Evolutionary conservation across 1,284 basidiomycete genomes (phyloP), one percentile per base, ranked within the genome.

Genomic region (Rhodofomes roseus): DNA sequence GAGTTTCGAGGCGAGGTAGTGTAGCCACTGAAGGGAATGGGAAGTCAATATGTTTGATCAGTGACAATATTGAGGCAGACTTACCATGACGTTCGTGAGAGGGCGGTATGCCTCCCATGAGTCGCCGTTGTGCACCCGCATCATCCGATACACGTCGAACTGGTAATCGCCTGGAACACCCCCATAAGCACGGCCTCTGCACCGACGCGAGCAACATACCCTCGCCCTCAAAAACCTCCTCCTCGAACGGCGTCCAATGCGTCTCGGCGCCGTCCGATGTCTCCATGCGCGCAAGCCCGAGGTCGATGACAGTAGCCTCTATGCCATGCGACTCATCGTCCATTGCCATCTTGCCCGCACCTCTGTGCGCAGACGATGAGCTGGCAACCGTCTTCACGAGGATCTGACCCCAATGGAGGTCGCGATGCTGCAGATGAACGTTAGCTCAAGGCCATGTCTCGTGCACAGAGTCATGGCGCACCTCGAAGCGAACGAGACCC

Each of bases 391-490:
- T 79, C 66, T 85, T 86, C 52, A 99, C 85, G 11, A 99, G 83
- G 54, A 99, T 90, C 73, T 99, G 97, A n/a, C 96, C 96, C 86
- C 95, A 95, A 70, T 99, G 96, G 37, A 99, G 81, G 73, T 99
- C 96, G 20, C 96, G 93, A 74, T 99, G 97, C 93, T 97, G 70
- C 31, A 14, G 22, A 14, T 50, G 16, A 12, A 16, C 34, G 20
- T 40, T 2, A 56, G 31, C 20, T 43, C 56, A 23, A 34, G 54
- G 44, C 61, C n/a, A 59, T 41, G 54, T 18, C 22, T 29, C 22
- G 40, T 27, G 4, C 40, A 36, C 23, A 48, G 18, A 22, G n/a
- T 57, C 31, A 46, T 34, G 64, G 11, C 80, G 65, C 63, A 95
- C 95, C 84, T 99, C 96, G 65, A 99, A 98, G 20, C 82, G 79